Base-by-base conservation (phyloP, 257 asterid genomes). In the Primulina tabacum region DNA sequence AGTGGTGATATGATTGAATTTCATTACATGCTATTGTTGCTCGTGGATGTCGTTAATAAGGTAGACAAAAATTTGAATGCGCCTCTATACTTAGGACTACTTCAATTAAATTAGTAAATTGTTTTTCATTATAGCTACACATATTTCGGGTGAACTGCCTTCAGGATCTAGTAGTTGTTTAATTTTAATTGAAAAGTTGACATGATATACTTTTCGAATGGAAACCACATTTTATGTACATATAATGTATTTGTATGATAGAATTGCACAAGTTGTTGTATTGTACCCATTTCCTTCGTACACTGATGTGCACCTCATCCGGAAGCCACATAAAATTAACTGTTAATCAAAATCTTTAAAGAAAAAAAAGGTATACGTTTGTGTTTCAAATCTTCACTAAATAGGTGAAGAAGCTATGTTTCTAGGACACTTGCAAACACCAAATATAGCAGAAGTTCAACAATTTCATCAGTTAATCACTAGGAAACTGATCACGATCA, bases 1-100 rank as follows among this genome's bases (percentile, higher is more conserved):
- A 60, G 62, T 59, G 60, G 68, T 69, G 62, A 28, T 77, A 38
- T 59, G 70, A 50, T 14, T 50, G 21, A 50, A 17, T 50, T 43
- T 16, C 21, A 16, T 50, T 0, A 16, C 57, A 17, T 16, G 57
- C 57, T 50, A 50, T 50, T 1, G 7, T 50, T 50, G 8, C 57
- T 50, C 8, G 57, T 50, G 57, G 21, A 50, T 5, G 8, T 16
- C 0, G 57, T 17, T 12, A 43, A 43, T 43, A 43, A 43, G 55
- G 16, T 14, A 1, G 38, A 43, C 55, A 43, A 12, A 43, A 43
- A 43, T 14, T 43, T 43, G 55, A 43, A 12, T 38, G 16, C 55
- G 14, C 18, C 17, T 43, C 12, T 12, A 14, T 43, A 12, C 0
- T 11, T 12, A 43, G 6, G 18, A 43, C 14, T 38, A 38, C 16